A percentile compares a stretch with the other conserved stretches of the same genome.
Evolutionary conservation across 2,329 filamentous ascomycete species (phyloP).

Genomic region (Chaetomiaceae sp.): DNA sequence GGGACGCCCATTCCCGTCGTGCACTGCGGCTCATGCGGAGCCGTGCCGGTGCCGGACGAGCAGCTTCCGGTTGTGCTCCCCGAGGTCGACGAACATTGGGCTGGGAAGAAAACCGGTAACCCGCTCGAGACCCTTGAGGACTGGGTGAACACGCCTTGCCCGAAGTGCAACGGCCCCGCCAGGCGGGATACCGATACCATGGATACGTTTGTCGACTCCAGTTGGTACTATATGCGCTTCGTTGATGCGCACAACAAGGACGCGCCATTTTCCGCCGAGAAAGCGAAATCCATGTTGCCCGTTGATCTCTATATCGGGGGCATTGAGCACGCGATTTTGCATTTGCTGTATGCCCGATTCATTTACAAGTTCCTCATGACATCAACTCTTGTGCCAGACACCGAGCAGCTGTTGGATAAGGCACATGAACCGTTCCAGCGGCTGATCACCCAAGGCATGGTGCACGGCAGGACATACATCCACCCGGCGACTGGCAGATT

Average conservation of each 20-base stretch:
- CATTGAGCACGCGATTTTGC: slow-evolving; percentile 85
- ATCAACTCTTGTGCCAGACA: slow-evolving; percentile 44
- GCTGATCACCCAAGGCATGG: slow-evolving; percentile 89
- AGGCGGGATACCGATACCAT: slow-evolving; percentile 88
- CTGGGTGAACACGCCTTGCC: slow-evolving; percentile 73
- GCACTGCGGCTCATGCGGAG: slow-evolving; percentile 71
- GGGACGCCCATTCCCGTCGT: slow-evolving; percentile 85
- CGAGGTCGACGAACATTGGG: slow-evolving; percentile 62
- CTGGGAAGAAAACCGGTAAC: slow-evolving; percentile 67
- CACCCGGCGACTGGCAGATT: slow-evolving; percentile 73
- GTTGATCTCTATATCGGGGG: slow-evolving; percentile 89
- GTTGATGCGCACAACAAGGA: slow-evolving; percentile 63
- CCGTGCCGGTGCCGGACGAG: slow-evolving; percentile 71
- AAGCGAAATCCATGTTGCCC: slow-evolving; percentile 56
- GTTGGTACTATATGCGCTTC: slow-evolving; percentile 87
- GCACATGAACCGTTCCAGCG: slow-evolving; percentile 72
- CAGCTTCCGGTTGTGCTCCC: slow-evolving; percentile 76
- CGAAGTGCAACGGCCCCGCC: slow-evolving; percentile 65
- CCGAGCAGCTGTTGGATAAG: slow-evolving; percentile 27
- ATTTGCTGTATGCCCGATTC: slow-evolving; percentile 84
- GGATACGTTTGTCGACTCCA: slow-evolving; percentile 95
- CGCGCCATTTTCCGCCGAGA: slow-evolving; percentile 57
- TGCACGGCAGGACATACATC: slow-evolving; percentile 78
- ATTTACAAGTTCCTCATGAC: slow-evolving; percentile 79
- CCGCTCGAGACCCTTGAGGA: slow-evolving; percentile 66